Evolutionary conservation across 345 rosid genomes (phyloP).

Genomic region (Salix suchowensis): DNA sequence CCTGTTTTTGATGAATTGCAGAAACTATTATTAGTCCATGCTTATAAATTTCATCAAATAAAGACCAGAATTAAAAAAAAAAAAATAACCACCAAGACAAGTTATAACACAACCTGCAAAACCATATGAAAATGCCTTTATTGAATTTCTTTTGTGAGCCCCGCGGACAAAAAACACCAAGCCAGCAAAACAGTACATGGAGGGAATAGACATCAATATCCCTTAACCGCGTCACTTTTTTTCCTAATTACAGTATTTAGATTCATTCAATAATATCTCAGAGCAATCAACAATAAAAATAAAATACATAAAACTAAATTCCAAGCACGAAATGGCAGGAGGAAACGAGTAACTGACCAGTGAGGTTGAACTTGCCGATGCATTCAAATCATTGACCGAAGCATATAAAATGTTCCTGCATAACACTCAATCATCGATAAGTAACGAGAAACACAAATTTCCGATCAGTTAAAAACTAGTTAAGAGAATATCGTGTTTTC

Average conservation of each 20-base stretch:
- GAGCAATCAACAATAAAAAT: neutral
- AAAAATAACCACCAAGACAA: neutral
- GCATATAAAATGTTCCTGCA: conserved; percentile 43
- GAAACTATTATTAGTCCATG: neutral
- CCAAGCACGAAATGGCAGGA: neutral
- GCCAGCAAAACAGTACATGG: too few species aligned
- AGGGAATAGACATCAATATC: too few species aligned
- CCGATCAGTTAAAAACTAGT: neutral
- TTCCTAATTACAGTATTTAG: too few species aligned
- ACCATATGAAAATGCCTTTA: neutral
- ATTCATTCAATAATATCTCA: neutral
- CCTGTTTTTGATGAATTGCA: neutral
- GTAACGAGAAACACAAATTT: neutral
- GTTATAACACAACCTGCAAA: neutral
- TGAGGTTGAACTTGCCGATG: conserved; percentile 36
- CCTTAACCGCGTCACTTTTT: too few species aligned
- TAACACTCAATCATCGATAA: conserved; percentile 12
- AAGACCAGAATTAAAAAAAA: neutral
- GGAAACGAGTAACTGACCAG: conserved; percentile 39
- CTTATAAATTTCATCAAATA: neutral
- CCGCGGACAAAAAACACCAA: neutral
- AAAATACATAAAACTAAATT: neutral
- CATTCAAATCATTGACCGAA: conserved; percentile 39
- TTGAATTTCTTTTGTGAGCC: neutral
- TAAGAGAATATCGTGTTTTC: neutral